Evolutionary conservation across 306 rosid species (phyloP), one percentile per base, ranked within the genome.

Genomic region (Parietaria judaica): DNA sequence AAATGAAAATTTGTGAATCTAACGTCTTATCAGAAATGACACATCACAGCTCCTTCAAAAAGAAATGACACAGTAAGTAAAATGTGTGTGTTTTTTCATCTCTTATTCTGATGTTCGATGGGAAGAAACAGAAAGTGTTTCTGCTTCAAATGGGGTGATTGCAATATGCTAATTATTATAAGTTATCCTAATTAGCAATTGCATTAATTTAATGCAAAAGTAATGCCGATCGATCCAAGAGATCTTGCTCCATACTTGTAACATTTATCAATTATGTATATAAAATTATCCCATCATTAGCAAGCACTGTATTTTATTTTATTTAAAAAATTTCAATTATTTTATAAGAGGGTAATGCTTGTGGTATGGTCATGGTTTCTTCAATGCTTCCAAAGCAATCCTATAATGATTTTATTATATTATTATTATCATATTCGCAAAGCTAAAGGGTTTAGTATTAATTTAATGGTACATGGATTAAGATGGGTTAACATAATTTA

Each of bases 121-220:
- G 83, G 73, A 61, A 85, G 90, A 81, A 87, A 88, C 96, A 88
- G 87, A 88, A 88, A 88, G 96, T 68, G 86, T 59, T 34, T 70
- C 15, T 39, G 16, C 67, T 34, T 11, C 56, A 70, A 78, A 64
- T 67, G 71, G 63, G 58, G 67, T 72, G 72, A 72, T 79, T 47
- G 55, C 59, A 39, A 47, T 49, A 49, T 1, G 13, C 9, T 70
- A 56, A 82, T 59, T 71, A 64, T 71, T 64, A 75, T 80, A 66
- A 72, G 64, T 55, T 74, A 72, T 78, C 70, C 66, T 50, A 45
- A 15, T 31, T 66, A 60, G 68, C 68, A 17, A 9, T 46, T 54
- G 38, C 39, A 17, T 72, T 69, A 48, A 60, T 60, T 66, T 64
- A 10, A 38, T 64, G 41, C 64, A 38, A 62, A 39, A 39, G 36